Conservation (phyloP, 345 rosid species). For the Leavenworthia alabamica region DNA sequence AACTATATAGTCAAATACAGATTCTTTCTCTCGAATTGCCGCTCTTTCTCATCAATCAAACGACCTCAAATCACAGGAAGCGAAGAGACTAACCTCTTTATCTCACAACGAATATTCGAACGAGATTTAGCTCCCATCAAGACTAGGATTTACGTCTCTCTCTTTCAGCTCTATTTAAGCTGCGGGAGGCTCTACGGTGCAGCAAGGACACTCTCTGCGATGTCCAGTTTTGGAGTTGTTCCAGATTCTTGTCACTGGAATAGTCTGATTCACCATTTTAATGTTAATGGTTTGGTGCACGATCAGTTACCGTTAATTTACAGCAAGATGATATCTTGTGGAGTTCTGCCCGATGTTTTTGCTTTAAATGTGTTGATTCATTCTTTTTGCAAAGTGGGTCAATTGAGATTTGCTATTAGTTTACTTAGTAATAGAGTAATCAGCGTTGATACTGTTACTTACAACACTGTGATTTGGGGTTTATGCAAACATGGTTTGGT, state of each 20-base stretch:
- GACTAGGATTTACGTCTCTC: constrained; percentile 43
- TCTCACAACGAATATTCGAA: background rate
- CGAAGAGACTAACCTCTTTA: background rate
- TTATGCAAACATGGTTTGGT: constrained; percentile 62
- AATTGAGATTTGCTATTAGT: constrained; percentile 45
- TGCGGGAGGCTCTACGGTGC: constrained; percentile 60
- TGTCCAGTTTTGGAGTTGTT: constrained; percentile 46
- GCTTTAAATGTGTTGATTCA: constrained; percentile 69
- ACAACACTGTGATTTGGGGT: constrained; percentile 75
- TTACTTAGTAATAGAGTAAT: constrained; percentile 43
- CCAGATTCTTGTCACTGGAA: constrained; percentile 57
- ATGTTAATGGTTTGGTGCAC: constrained; percentile 52
- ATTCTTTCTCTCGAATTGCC: constrained; percentile 24
- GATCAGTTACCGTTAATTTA: constrained; percentile 64
- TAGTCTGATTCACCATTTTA: constrained; percentile 47
- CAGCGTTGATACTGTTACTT: constrained; percentile 55
- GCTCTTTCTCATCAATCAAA: constrained; percentile 32
- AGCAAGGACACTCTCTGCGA: constrained; percentile 44
- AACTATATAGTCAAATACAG: constrained; percentile 4
- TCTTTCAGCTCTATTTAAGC: constrained; percentile 57
- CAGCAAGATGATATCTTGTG: constrained; percentile 59
- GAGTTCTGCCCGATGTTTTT: constrained; percentile 52
- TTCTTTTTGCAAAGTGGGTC: constrained; percentile 71
- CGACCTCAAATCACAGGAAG: constrained; percentile 9
- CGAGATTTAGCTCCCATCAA: constrained; percentile 18